These are phyloP conservation scores for Sporobolus alterniflorus DNA, from an alignment of 202 grass and related monocot species.

Conservation along the genomic window DNA sequence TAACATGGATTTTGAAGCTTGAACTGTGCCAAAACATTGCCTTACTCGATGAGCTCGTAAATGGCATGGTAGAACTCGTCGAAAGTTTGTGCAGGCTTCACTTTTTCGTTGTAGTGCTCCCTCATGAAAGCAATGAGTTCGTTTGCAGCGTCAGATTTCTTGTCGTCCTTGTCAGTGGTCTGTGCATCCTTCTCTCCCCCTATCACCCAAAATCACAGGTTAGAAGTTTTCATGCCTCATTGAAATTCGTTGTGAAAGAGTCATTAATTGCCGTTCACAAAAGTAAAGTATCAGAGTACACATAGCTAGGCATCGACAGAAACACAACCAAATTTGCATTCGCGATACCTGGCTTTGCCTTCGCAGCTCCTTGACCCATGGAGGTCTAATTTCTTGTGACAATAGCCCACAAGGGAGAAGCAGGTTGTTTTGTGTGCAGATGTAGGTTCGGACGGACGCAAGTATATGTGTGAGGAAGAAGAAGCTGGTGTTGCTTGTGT, in stretches of 20 bases:
- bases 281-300: background rate
- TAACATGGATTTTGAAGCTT: background rate
- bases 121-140: constrained; percentile 32
- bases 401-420: background rate
- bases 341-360: constrained; percentile 46
- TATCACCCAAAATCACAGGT: background rate
- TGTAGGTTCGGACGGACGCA: background rate
- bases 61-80: constrained; percentile 57
- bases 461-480: background rate
- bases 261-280: background rate
- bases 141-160: background rate
- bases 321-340: background rate
- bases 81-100: background rate
- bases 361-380: constrained; percentile 44
- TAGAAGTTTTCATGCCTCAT: background rate
- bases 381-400: background rate
- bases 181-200: background rate
- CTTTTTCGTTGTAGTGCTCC: background rate
- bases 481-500: constrained; percentile 41
- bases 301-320: background rate
- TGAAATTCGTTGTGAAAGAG: background rate
- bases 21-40: background rate
- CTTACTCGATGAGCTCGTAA: constrained; percentile 52
- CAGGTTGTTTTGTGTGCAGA: constrained; percentile 10
- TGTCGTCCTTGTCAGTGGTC: background rate